Evolutionary conservation across 2,329 filamentous ascomycete species (phyloP).

Genomic region (Massarina eburnea): DNA sequence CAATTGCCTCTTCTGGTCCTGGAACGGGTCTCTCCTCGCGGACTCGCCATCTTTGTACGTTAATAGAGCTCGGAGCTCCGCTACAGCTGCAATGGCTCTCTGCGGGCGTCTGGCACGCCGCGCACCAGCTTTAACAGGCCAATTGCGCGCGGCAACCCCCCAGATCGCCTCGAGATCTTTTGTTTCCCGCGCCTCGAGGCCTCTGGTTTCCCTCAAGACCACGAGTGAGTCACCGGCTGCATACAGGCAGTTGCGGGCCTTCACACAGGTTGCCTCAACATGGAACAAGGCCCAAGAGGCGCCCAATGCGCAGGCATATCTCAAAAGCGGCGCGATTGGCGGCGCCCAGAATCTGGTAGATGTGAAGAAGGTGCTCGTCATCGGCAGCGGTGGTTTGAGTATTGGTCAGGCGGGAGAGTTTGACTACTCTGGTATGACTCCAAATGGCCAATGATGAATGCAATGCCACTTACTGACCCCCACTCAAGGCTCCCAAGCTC

Average conservation of each 20-base stretch:
- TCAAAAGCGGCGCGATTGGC: conserved; percentile 85
- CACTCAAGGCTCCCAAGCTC: conserved; percentile 78
- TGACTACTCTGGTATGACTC: conserved; percentile 82
- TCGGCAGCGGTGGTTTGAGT: conserved; percentile 90
- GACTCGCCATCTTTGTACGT: conserved; percentile 18
- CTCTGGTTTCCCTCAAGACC: conserved; percentile 32
- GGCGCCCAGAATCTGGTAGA: conserved; percentile 74
- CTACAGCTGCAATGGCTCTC: conserved; percentile 43
- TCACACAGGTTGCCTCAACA: conserved; percentile 38
- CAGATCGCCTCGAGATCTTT: conserved; percentile 35
- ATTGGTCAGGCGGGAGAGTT: conserved; percentile 99
- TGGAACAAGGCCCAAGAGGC: conserved; percentile 62
- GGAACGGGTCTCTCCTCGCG: conserved; percentile 19
- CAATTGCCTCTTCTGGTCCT: conserved; percentile 29
- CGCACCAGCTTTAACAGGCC: conserved; percentile 38
- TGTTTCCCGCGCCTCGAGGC: conserved; percentile 34
- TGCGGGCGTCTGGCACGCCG: conserved; percentile 46
- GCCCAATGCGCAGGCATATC: conserved; percentile 81
- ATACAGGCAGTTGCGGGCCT: conserved; percentile 40
- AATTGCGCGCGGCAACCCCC: conserved; percentile 33
- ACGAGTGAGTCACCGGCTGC: conserved; percentile 35
- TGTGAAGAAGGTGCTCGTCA: conserved; percentile 96
- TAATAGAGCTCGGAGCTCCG: conserved; percentile 36
- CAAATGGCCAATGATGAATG: not conserved
- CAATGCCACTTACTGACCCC: conserved; percentile 16